Conservation (phyloP, 2,329 filamentous ascomycete species). For the Talaromyces sp. region DNA sequence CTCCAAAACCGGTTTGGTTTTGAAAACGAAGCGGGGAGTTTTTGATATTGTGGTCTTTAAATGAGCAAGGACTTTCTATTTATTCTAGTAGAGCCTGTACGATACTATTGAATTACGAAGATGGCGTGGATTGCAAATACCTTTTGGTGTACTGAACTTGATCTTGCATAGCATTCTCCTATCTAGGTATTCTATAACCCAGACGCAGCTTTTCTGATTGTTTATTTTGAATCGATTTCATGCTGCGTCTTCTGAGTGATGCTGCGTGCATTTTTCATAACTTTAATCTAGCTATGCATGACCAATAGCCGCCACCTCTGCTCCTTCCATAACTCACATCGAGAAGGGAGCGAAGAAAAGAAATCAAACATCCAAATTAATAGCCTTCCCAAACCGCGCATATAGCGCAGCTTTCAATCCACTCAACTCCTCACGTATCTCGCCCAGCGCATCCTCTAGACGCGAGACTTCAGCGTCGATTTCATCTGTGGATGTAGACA, state of each 20-base stretch:
- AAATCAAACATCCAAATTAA: constrained; percentile 82
- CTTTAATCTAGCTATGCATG: not conserved
- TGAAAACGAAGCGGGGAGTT: not conserved
- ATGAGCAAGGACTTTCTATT: constrained; percentile 7
- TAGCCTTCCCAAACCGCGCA: constrained; percentile 90
- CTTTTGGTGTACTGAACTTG: not conserved
- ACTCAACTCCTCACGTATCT: constrained; percentile 80
- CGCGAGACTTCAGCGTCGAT: constrained; percentile 73
- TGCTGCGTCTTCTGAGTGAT: not conserved
- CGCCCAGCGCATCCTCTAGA: constrained; percentile 72
- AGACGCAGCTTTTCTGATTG: not conserved
- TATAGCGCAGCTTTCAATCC: constrained; percentile 89
- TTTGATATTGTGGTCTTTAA: not conserved
- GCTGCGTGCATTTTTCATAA: not conserved
- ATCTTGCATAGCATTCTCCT: not conserved
- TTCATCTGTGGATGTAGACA: constrained; percentile 65
- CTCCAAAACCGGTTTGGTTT: not conserved
- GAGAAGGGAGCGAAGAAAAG: not conserved
- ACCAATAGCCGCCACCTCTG: not conserved
- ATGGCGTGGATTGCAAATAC: not conserved
- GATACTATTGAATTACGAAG: not conserved
- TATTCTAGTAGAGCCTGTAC: not conserved
- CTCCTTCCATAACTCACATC: not conserved
- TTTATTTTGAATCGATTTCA: not conserved
- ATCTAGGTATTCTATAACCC: too few species aligned